phyloP scores from a whole-genome alignment of 2,329 filamentous ascomycete genomes.

The Truncatella angustata region DNA sequence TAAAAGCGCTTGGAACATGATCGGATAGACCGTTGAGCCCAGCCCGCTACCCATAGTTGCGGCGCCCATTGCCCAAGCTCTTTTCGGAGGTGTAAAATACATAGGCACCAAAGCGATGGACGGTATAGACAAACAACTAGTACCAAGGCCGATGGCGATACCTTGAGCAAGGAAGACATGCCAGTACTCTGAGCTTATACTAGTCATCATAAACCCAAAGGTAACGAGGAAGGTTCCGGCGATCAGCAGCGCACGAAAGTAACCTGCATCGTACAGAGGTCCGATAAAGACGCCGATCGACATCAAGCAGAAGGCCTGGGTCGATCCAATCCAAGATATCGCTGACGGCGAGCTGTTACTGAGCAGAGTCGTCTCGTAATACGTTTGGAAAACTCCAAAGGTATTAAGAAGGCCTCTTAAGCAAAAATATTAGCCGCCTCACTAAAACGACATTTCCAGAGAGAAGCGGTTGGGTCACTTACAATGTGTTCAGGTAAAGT shows the following conservation, averaged over 20 bases:
- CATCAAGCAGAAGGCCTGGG: constrained; percentile 29
- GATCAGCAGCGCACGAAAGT: constrained; percentile 23
- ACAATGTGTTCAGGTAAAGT: neutral
- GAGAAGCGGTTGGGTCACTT: neutral
- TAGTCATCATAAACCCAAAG: constrained; percentile 7
- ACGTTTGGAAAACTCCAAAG: constrained; percentile 7
- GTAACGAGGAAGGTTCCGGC: constrained; percentile 19
- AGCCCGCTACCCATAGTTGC: neutral
- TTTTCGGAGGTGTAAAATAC: constrained; percentile 2
- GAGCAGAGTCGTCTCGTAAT: constrained; percentile 21
- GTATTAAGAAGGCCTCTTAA: neutral
- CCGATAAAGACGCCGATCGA: constrained; percentile 27
- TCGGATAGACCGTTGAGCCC: constrained; percentile 1
- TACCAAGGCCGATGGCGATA: constrained; percentile 3
- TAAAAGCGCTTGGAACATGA: constrained; percentile 6
- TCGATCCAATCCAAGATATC: constrained; percentile 29
- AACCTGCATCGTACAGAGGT: constrained; percentile 28
- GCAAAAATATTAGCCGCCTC: neutral
- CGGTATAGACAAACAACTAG: constrained; percentile 5
- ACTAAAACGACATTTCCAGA: too few species aligned
- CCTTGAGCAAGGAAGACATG: constrained; percentile 6
- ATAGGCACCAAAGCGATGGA: constrained; percentile 5
- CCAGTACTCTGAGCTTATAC: constrained; percentile 2
- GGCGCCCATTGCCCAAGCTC: constrained; percentile 1
- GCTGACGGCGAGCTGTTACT: constrained; percentile 17